phyloP scores from a whole-genome alignment of 192 early-diverging fungal species.

The Backusella tuberculispora region DNA sequence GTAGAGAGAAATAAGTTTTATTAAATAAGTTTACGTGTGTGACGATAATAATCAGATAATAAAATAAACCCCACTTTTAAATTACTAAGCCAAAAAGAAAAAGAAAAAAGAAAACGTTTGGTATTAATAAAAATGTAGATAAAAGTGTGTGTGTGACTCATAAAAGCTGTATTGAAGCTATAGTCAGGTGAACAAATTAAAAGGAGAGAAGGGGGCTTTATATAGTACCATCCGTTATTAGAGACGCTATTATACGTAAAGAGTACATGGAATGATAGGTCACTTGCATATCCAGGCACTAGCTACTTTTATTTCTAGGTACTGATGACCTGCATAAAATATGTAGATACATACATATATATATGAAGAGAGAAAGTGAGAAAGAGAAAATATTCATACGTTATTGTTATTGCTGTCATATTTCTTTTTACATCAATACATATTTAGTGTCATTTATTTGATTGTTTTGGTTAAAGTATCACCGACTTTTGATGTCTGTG shows the following conservation, averaged over 20 bases:
- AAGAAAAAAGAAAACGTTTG: neutral
- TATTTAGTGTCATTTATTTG: neutral
- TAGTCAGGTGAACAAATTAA: neutral
- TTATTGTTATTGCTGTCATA: neutral
- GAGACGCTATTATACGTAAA: neutral
- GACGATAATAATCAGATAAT: neutral
- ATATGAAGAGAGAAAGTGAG: too few species aligned
- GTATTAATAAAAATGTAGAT: neutral
- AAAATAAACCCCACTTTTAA: neutral
- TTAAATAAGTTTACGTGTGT: conserved; percentile 7
- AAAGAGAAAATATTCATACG: neutral
- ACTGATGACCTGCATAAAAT: too few species aligned
- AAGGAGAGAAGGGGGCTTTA: neutral
- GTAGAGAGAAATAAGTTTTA: neutral
- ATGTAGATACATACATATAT: too few species aligned
- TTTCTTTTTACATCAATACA: too few species aligned
- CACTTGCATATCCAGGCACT: too few species aligned
- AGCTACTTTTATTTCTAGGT: too few species aligned
- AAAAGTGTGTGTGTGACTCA: neutral
- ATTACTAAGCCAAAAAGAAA: neutral
- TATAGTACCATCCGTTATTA: neutral
- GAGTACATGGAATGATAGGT: too few species aligned
- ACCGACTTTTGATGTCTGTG: neutral
- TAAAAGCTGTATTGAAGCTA: neutral
- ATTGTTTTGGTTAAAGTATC: neutral